Conservation (phyloP, 129 eudicot genomes). For the Helichrysum umbraculigerum region DNA sequence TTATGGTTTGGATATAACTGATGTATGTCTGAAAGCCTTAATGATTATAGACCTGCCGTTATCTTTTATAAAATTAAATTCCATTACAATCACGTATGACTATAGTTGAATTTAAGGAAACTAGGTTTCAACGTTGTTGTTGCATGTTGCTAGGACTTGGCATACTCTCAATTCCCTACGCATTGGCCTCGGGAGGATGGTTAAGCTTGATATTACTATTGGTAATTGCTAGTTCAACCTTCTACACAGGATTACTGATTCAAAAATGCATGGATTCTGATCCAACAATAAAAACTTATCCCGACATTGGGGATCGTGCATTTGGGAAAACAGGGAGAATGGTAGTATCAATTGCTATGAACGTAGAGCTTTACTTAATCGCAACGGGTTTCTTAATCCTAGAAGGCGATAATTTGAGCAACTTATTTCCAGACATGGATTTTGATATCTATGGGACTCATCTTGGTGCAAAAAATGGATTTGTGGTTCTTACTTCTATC, state of each 20-base stretch:
- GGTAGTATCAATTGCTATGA: constrained; percentile 53
- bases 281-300: constrained; percentile 62
- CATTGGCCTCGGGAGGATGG: constrained; percentile 92
- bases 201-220: constrained; percentile 60
- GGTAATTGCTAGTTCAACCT: constrained; percentile 57
- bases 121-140: no score
- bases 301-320: constrained; percentile 82
- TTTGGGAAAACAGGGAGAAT: constrained; percentile 71
- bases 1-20: no score
- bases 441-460: constrained; percentile 39
- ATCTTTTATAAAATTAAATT: no score
- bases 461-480: constrained; percentile 52
- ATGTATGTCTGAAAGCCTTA: no score
- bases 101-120: no score
- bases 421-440: constrained; percentile 50
- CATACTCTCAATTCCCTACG: constrained; percentile 77
- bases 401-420: constrained; percentile 77
- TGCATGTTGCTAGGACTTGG: constrained; percentile 35
- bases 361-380: constrained; percentile 76
- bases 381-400: constrained; percentile 87
- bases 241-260: constrained; percentile 74
- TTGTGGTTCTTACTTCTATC: constrained; percentile 57
- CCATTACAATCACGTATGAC: no score
- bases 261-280: constrained; percentile 81
- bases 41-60: no score